phyloP scores from a whole-genome alignment of 1,284 basidiomycete species.

The Rhodofomes roseus region DNA sequence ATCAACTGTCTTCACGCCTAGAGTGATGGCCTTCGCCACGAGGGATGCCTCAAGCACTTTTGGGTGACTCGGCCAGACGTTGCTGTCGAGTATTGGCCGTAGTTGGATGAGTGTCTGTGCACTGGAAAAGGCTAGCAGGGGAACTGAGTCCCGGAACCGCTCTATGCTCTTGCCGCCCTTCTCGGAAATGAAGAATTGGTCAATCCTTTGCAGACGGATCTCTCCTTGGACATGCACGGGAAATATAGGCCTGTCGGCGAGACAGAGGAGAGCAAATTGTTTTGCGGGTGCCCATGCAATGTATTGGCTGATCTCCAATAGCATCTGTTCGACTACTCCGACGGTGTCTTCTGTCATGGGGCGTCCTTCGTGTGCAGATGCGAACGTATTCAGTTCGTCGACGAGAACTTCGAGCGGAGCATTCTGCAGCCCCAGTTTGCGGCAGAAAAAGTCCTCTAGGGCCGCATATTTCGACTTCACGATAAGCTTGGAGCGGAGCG shows the following conservation, averaged over 20 bases:
- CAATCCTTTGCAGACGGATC: neutral
- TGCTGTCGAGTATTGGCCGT: neutral
- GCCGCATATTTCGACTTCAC: neutral
- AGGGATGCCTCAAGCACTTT: neutral
- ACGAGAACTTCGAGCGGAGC: neutral
- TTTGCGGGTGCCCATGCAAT: neutral
- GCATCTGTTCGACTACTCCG: neutral
- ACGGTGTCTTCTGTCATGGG: neutral
- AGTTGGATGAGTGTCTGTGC: neutral
- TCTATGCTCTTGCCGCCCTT: neutral
- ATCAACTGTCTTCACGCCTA: neutral
- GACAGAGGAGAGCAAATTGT: neutral
- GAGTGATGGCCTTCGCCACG: neutral
- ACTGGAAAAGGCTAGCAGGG: neutral
- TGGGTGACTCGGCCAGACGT: neutral
- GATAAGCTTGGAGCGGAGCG: neutral
- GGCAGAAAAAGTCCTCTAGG: neutral
- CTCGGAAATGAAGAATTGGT: neutral
- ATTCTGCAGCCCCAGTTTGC: neutral
- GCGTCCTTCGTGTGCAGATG: neutral
- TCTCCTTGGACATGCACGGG: neutral
- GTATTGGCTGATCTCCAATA: neutral
- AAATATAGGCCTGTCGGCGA: neutral
- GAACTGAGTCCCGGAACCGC: neutral
- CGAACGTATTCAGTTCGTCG: neutral